phyloP scores from a whole-genome alignment of 2,329 filamentous ascomycete genomes.

The Sclerotinia sclerotiorum region DNA sequence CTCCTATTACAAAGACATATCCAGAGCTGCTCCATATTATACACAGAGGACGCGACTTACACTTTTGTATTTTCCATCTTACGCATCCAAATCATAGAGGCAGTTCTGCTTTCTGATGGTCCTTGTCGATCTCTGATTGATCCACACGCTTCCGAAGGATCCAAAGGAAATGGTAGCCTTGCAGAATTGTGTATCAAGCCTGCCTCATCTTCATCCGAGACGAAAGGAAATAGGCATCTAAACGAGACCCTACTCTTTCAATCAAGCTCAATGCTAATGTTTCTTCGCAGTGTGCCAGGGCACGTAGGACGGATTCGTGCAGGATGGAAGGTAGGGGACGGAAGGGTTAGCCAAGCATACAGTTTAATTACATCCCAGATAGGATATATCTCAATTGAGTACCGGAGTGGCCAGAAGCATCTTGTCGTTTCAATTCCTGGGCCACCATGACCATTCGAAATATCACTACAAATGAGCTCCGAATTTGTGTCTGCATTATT shows the following conservation, averaged over 20 bases:
- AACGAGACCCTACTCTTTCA: neutral
- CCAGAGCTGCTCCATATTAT: neutral
- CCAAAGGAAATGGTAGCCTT: conserved; percentile 6
- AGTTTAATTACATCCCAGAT: neutral
- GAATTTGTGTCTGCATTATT: neutral
- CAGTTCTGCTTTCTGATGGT: neutral
- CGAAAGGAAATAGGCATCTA: neutral
- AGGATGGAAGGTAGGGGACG: neutral
- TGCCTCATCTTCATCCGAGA: neutral
- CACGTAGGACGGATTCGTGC: neutral
- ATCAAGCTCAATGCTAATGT: neutral
- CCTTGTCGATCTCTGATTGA: neutral
- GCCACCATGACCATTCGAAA: neutral
- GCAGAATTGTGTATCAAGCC: neutral
- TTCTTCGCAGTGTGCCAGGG: neutral
- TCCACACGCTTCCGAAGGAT: neutral
- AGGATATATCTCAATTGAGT: neutral
- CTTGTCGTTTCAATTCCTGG: neutral
- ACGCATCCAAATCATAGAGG: neutral
- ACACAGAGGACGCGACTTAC: neutral
- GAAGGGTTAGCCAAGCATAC: neutral
- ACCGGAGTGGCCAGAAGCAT: neutral
- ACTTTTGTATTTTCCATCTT: neutral
- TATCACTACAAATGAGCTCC: neutral
- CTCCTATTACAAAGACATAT: neutral